Conservation (phyloP, 1,284 basidiomycete genomes). For the Golubevia pallescens region DNA sequence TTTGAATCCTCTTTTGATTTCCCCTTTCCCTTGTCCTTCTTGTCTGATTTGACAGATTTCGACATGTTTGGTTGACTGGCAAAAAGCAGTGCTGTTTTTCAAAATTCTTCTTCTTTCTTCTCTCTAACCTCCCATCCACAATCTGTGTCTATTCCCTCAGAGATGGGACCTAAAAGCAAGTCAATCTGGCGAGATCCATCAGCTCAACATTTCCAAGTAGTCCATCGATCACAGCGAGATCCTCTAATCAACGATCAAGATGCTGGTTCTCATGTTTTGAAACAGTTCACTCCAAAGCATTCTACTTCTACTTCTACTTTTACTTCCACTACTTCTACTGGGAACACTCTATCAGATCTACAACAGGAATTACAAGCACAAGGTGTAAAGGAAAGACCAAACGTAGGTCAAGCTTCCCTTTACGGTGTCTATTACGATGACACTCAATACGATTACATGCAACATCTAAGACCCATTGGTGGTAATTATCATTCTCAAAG, state of each 20-base stretch:
- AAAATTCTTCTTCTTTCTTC: too few species aligned
- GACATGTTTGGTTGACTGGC: too few species aligned
- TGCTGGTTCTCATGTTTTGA: constrained; percentile 82
- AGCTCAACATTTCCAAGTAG: constrained; percentile 91
- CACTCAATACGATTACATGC: constrained; percentile 98
- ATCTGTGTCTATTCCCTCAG: too few species aligned
- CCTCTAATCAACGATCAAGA: constrained; percentile 93
- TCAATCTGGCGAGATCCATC: constrained; percentile 89
- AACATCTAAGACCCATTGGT: constrained; percentile 76
- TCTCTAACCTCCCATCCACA: too few species aligned
- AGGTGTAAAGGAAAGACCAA: constrained; percentile 42
- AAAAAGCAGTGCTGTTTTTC: too few species aligned
- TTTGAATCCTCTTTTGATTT: too few species aligned
- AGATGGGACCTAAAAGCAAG: constrained; percentile 23
- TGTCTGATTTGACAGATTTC: too few species aligned
- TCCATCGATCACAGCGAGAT: constrained; percentile 94
- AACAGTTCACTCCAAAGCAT: too few species aligned
- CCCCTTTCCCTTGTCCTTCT: too few species aligned
- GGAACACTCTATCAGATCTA: too few species aligned
- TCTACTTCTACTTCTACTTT: too few species aligned
- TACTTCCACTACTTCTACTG: too few species aligned
- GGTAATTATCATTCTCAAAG: constrained; percentile 28
- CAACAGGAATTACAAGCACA: constrained; percentile 68
- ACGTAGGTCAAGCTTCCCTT: constrained; percentile 81
- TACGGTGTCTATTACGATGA: constrained; percentile 97